Percentiles rank a stretch among this genome's conserved stretches.
Evolutionary conservation across 192 early-diverging fungal species (phyloP).

Genomic region (Coemansia sp.): DNA sequence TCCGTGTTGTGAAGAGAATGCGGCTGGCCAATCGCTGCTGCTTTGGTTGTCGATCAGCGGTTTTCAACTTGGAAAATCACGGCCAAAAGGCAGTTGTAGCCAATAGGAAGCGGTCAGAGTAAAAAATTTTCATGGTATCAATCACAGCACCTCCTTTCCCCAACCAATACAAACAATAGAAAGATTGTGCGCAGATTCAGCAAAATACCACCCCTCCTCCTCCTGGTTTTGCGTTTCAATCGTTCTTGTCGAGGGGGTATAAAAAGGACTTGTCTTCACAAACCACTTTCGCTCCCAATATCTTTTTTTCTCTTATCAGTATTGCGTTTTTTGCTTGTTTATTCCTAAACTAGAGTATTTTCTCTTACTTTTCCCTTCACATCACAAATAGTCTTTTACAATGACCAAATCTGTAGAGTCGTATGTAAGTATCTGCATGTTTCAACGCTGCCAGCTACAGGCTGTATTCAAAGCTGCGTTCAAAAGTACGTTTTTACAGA

Average conservation of each 20-base stretch:
- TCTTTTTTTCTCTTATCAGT: neutral
- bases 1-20: neutral
- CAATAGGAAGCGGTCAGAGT: neutral
- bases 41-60: neutral
- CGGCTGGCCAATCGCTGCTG: neutral
- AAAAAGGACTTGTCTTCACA: neutral
- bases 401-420: slow-evolving; percentile 48
- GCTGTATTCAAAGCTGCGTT: too few species aligned
- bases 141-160: neutral
- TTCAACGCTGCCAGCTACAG: neutral
- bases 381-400: slow-evolving; percentile 1
- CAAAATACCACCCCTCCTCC: neutral
- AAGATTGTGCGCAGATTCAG: neutral
- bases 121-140: slow-evolving; percentile 8
- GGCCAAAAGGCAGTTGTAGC: neutral
- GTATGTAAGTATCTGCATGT: slow-evolving; percentile 34
- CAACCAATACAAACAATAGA: neutral
- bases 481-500: too few species aligned
- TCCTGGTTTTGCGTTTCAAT: too few species aligned
- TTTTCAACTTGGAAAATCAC: neutral
- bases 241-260: neutral
- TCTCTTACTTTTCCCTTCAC: neutral
- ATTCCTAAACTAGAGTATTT: neutral
- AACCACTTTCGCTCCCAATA: neutral
- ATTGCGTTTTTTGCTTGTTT: neutral